These are phyloP conservation scores for Tricharina praecox DNA, from an alignment of 495 filamentous ascomycete genomes.

Conservation along the genomic window DNA sequence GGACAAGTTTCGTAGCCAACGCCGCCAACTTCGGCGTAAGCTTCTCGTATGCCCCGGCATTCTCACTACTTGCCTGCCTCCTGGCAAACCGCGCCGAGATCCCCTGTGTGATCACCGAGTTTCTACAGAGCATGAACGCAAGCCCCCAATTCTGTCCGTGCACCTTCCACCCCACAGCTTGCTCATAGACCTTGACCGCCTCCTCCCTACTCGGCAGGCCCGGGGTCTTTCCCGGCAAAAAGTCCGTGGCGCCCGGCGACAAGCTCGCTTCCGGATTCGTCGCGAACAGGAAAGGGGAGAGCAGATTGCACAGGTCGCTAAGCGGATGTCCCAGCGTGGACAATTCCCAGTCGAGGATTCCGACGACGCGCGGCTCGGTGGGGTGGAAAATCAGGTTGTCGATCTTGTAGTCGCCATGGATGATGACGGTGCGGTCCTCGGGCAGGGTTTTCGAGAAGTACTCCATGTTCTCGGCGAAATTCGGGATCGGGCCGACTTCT, in stretches of 20 bases:
- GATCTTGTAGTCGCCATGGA: conserved; percentile 97
- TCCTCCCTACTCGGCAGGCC: conserved; percentile 61
- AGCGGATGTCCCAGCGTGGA: conserved; percentile 88
- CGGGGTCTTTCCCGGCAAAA: conserved; percentile 42
- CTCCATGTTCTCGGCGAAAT: conserved; percentile 50
- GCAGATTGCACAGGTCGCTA: conserved; percentile 49
- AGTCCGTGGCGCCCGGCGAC: conserved; percentile 32
- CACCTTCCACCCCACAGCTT: conserved; percentile 49
- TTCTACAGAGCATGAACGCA: conserved; percentile 43
- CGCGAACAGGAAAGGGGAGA: conserved; percentile 19
- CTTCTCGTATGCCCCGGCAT: conserved; percentile 53
- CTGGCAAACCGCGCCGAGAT: conserved; percentile 73
- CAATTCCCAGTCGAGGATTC: conserved; percentile 95
- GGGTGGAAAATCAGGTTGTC: conserved; percentile 92
- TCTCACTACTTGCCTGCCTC: conserved; percentile 76
- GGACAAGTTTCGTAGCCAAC: conserved; percentile 54
- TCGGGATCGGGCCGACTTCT: conserved; percentile 64
- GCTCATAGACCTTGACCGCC: conserved; percentile 59
- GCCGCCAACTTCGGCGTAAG: conserved; percentile 50
- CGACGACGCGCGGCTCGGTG: conserved; percentile 74
- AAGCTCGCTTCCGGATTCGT: conserved; percentile 28
- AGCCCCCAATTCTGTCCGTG: conserved; percentile 52
- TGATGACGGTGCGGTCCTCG: conserved; percentile 48
- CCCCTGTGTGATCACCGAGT: conserved; percentile 77
- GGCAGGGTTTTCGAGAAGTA: conserved; percentile 68